Percentiles rank a stretch among this genome's conserved stretches.
Evolutionary conservation across 148 eudicot species (phyloP).

Genomic region (Chenopodium formosanum): DNA sequence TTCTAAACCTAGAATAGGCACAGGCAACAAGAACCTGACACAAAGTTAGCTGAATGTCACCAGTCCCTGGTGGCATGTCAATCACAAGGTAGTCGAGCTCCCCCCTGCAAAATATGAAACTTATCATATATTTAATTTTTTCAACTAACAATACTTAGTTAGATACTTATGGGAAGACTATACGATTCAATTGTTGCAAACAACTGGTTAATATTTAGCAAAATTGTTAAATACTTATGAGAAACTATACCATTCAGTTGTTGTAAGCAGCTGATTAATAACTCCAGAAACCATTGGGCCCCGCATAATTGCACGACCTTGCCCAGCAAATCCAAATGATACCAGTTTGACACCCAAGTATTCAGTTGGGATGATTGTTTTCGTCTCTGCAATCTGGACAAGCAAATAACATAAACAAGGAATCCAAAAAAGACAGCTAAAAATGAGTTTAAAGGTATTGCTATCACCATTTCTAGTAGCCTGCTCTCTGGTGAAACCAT

Average conservation of each 20-base stretch:
- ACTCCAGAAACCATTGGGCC: conserved; percentile 99
- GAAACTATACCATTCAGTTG: conserved; percentile 75
- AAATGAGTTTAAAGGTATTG: conserved; percentile 14
- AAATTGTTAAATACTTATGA: background rate
- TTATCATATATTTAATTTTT: background rate
- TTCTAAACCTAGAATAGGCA: background rate
- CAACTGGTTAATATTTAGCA: conserved; percentile 56
- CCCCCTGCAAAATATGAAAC: conserved; percentile 58
- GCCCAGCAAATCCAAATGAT: conserved; percentile 99
- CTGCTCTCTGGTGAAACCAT: conserved; percentile 97
- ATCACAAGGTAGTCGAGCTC: conserved; percentile 96
- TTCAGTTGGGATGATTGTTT: conserved; percentile 87
- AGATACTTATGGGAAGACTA: background rate
- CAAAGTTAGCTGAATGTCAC: conserved; percentile 94
- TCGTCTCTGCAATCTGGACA: conserved; percentile 79
- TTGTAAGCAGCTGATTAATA: conserved; percentile 88
- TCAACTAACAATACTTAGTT: background rate
- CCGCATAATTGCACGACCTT: conserved; percentile 99
- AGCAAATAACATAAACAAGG: conserved; percentile 19
- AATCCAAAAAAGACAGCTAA: conserved; percentile 1
- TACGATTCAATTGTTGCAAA: conserved; percentile 94
- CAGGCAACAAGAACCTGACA: conserved; percentile 68
- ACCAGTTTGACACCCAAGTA: conserved; percentile 94
- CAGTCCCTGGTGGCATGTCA: conserved; percentile 99
- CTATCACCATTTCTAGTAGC: conserved; percentile 83